phyloP scores from a whole-genome alignment of 2,329 filamentous ascomycete genomes.

The Lithohypha guttulata region DNA sequence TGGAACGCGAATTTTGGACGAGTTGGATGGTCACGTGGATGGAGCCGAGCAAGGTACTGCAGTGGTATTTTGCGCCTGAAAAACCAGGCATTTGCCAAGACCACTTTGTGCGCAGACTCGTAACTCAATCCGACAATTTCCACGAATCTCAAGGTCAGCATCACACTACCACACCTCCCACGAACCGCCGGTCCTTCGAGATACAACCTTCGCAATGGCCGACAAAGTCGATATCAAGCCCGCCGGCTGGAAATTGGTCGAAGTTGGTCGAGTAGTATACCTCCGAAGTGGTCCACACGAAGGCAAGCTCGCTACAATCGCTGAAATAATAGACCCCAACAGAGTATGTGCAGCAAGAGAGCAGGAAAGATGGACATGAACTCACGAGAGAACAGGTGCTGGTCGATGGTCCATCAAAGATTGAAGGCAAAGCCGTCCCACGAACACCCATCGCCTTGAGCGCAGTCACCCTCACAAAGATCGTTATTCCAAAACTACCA shows the following conservation, averaged over 20 bases:
- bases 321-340: conserved; percentile 99
- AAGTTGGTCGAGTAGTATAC: conserved; percentile 95
- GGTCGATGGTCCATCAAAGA: conserved; percentile 83
- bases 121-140: too few relatives aligned
- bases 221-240: conserved; percentile 57
- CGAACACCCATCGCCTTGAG: conserved; percentile 77
- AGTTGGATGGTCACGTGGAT: too few relatives aligned
- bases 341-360: conserved; percentile 61
- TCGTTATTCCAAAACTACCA: conserved; percentile 77
- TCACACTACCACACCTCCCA: background rate
- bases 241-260: conserved; percentile 87
- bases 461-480: conserved; percentile 76
- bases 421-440: conserved; percentile 67
- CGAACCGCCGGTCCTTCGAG: too few relatives aligned
- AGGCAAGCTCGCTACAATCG: conserved; percentile 83
- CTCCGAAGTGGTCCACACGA: conserved; percentile 71
- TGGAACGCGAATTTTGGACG: background rate
- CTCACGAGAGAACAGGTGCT: conserved; percentile 56
- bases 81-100: too few relatives aligned
- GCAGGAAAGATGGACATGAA: conserved; percentile 4
- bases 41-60: too few relatives aligned
- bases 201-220: conserved; percentile 3
- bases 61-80: too few relatives aligned
- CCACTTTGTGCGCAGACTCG: too few relatives aligned
- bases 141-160: conserved; percentile 1